Evolutionary conservation across 768 basidiomycete genomes (phyloP).

Genomic region (Baorangia bicolor): DNA sequence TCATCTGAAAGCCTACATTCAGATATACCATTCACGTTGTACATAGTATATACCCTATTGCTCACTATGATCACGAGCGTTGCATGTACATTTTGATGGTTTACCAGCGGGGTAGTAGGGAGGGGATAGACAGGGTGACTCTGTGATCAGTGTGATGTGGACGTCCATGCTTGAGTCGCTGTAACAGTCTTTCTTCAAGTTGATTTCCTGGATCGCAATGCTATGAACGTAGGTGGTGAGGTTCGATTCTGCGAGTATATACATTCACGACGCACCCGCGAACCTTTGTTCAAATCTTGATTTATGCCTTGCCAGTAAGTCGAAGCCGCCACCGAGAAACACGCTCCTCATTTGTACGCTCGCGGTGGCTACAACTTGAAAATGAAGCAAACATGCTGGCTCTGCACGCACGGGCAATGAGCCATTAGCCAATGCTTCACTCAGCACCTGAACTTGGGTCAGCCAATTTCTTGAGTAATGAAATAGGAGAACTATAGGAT

Average conservation of each 20-base stretch:
- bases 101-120: neutral
- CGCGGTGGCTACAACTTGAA: too few relatives aligned
- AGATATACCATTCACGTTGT: conserved; percentile 17
- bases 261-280: too few relatives aligned
- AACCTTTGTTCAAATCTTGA: neutral
- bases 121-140: neutral
- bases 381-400: too few relatives aligned
- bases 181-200: too few relatives aligned
- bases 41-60: conserved; percentile 21
- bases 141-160: too few relatives aligned
- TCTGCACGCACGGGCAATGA: too few relatives aligned
- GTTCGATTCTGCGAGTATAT: neutral
- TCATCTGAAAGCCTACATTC: neutral
- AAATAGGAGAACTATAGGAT: too few relatives aligned
- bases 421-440: too few relatives aligned
- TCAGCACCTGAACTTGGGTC: too few relatives aligned
- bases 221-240: neutral
- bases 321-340: neutral
- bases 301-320: neutral
- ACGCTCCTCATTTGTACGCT: neutral
- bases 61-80: neutral
- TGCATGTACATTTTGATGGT: neutral
- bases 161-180: neutral
- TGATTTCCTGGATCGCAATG: neutral
- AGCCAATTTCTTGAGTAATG: too few relatives aligned